Conservation (phyloP, 768 basidiomycete species). For the Leucosporidium yakuticum region DNA sequence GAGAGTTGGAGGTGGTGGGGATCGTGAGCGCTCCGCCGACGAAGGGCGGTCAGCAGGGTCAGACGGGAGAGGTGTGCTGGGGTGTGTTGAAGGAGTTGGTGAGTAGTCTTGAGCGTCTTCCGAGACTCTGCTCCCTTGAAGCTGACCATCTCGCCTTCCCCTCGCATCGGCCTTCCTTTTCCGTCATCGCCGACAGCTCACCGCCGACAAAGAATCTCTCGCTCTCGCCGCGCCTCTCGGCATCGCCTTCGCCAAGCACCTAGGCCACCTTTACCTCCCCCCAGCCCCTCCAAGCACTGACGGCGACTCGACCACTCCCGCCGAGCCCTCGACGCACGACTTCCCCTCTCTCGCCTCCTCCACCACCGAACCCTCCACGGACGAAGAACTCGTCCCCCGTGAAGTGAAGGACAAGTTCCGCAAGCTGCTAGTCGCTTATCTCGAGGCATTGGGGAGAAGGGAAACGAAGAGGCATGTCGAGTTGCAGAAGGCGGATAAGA, state of each 20-base stretch:
- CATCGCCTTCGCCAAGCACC: constrained; percentile 88
- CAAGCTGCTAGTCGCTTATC: constrained; percentile 88
- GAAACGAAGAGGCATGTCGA: constrained; percentile 71
- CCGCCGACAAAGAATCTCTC: constrained; percentile 38
- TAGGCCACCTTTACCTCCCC: constrained; percentile 65
- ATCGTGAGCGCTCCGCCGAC: constrained; percentile 51
- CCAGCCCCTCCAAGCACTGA: not conserved
- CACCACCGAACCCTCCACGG: constrained; percentile 31
- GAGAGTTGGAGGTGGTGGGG: constrained; percentile 83
- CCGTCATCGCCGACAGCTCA: constrained; percentile 21
- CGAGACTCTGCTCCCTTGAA: too few relatives aligned
- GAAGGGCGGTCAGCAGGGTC: constrained; percentile 64
- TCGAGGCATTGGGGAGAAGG: constrained; percentile 84
- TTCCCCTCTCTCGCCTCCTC: constrained; percentile 21
- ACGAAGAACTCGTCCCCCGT: constrained; percentile 71
- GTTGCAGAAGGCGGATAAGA: constrained; percentile 90
- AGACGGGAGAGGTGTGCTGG: constrained; percentile 74
- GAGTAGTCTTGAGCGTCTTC: constrained; percentile 38
- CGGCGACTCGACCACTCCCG: not conserved
- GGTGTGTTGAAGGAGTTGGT: constrained; percentile 79
- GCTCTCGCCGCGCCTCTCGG: constrained; percentile 66
- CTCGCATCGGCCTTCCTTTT: not conserved
- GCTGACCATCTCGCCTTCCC: not conserved
- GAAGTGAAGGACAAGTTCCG: constrained; percentile 83
- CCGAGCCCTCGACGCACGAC: constrained; percentile 15